Base-by-base conservation (phyloP, 2,329 filamentous ascomycete species). In the Coniochaeta sp. region DNA sequence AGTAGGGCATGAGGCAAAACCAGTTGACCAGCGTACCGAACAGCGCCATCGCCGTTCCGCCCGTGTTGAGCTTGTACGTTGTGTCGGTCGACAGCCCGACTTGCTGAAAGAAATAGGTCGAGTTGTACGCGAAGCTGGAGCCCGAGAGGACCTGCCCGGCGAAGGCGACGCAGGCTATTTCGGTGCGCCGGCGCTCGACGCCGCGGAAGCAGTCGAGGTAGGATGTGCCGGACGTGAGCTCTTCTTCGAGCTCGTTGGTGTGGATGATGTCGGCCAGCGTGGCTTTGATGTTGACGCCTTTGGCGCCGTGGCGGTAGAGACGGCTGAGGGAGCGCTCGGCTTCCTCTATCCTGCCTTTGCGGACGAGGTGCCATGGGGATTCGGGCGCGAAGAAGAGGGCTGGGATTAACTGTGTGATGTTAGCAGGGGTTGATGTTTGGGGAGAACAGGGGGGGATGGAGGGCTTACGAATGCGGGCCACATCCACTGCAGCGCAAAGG, bases 251-350 rank as follows among this genome's bases (percentile, higher is more conserved):
- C 0, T 86, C 86, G 0, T 87, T 92, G 0, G 90, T 96, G 64
- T 94, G 89, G 1, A 90, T 82, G 87, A 96, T 95, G 89, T 95
- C 94, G 61, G 88, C 85, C 48, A 95, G 76, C 0, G 89, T 94
- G 20, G 38, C 38, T 69, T 94, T 47, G 45, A 31, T 88, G 56
- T 95, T 87, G 12, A 86, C 81, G 61, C 95, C 81, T 59, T 94
- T 91, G 54, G 86, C 79, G 1, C 82, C 85, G 54, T 89, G 83
- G 50, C 75, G 73, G 56, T 82, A 72, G 13, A 75, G 60, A 77
- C 84, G 5, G 85, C 88, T 18, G 89, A 89, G 75, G 1, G 85
- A 72, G 42, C 72, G 70, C 69, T 87, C 87, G 27, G 86, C 86
- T 13, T 87, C 82, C 8, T 82, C 79, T 35, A 81, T 70, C 30